A percentile compares a stretch with the other conserved stretches of the same genome.
Conservation (phyloP, 495 filamentous ascomycete genomes). For the Chaetomium tenue region DNA sequence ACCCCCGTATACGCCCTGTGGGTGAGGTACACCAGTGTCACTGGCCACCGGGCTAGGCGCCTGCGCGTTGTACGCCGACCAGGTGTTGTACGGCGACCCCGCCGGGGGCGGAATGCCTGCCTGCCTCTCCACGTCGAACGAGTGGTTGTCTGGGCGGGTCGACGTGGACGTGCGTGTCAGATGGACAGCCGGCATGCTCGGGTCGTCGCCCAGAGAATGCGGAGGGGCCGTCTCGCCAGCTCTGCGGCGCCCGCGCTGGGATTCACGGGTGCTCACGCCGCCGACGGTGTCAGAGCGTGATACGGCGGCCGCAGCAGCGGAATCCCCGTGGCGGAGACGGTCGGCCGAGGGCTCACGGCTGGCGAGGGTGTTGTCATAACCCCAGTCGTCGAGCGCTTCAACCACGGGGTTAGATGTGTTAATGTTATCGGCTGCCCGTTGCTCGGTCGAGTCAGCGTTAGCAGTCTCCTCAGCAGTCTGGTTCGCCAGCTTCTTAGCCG, state of each 20-base stretch:
- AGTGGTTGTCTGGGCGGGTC: constrained; percentile 18
- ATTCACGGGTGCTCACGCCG: constrained; percentile 32
- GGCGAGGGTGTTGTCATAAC: constrained; percentile 40
- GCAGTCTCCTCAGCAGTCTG: constrained; percentile 16
- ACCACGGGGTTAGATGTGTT: constrained; percentile 39
- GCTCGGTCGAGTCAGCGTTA: constrained; percentile 28
- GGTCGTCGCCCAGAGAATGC: constrained; percentile 23
- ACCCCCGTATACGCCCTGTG: background rate
- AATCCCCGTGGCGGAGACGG: constrained; percentile 32
- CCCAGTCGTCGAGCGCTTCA: constrained; percentile 44
- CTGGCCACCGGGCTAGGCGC: background rate
- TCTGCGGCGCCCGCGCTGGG: constrained; percentile 48
- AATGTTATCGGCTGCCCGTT: constrained; percentile 40
- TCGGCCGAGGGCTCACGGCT: constrained; percentile 33
- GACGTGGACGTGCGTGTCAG: constrained; percentile 33
- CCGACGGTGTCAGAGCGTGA: constrained; percentile 26
- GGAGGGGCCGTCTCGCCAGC: constrained; percentile 43
- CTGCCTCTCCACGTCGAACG: constrained; percentile 37
- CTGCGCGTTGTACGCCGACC: constrained; percentile 16
- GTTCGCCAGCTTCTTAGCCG: constrained; percentile 59
- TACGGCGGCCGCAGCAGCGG: constrained; percentile 16
- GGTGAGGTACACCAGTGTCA: constrained; percentile 6
- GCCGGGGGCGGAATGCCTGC: constrained; percentile 27
- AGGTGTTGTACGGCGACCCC: constrained; percentile 28
- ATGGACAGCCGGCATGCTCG: constrained; percentile 33